phyloP scores from a whole-genome alignment of 2,329 filamentous ascomycete genomes.

The Neofusicoccum cordaticola region DNA sequence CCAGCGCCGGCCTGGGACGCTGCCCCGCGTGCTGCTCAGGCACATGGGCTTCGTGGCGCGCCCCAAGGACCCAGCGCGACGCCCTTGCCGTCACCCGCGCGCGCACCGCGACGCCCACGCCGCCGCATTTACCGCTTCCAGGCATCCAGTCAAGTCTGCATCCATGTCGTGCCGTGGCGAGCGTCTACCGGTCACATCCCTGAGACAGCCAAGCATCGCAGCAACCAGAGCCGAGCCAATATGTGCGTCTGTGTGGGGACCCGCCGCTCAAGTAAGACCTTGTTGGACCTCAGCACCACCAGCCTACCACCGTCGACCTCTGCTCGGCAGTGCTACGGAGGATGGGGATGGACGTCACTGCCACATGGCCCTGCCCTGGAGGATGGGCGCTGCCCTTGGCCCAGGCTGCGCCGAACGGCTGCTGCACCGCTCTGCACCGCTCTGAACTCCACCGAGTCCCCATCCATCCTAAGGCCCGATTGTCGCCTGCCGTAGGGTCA shows the following conservation, averaged over 20 bases:
- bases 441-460: neutral
- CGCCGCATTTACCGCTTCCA: neutral
- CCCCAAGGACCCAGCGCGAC: neutral
- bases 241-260: conserved; percentile 9
- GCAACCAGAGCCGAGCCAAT: conserved; percentile 3
- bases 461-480: conserved; percentile 1
- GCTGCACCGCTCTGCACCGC: neutral
- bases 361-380: conserved; percentile 16
- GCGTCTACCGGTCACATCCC: neutral
- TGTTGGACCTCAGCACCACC: neutral
- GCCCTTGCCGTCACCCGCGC: conserved; percentile 15
- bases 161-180: conserved; percentile 14
- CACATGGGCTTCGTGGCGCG: conserved; percentile 12
- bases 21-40: conserved; percentile 8
- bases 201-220: conserved; percentile 11
- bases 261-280: conserved; percentile 14
- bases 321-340: conserved; percentile 15
- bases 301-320: neutral
- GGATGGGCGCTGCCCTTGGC: neutral
- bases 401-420: neutral
- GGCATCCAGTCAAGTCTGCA: neutral
- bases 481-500: conserved; percentile 10
- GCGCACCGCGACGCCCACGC: neutral
- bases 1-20: too few relatives aligned
- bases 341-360: conserved; percentile 8